Evolutionary conservation across 2,329 filamentous ascomycete genomes (phyloP).

Genomic region (Colletotrichum godetiae): DNA sequence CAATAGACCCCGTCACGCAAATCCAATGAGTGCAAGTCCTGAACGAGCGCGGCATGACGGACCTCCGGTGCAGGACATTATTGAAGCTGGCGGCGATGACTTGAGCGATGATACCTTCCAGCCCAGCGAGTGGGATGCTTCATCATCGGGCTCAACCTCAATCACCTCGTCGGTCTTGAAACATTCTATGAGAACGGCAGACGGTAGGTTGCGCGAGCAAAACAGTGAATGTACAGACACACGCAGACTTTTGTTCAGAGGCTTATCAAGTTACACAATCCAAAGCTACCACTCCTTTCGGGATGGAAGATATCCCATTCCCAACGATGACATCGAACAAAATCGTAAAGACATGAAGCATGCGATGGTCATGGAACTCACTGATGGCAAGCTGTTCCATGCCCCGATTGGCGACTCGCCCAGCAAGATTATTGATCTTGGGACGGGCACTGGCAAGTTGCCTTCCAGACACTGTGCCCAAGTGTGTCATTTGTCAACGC

Average conservation of each 20-base stretch:
- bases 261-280: background rate
- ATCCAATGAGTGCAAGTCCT: background rate
- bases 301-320: slow-evolving; percentile 39
- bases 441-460: slow-evolving; percentile 39
- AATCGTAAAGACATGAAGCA: slow-evolving; percentile 44
- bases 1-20: no score
- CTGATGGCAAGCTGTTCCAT: slow-evolving; percentile 41
- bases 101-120: background rate
- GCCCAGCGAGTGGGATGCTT: background rate
- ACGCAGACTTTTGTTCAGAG: background rate
- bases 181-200: background rate
- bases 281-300: slow-evolving; percentile 2
- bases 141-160: background rate
- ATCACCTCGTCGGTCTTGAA: background rate
- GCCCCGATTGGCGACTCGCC: slow-evolving; percentile 44
- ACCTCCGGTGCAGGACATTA: background rate
- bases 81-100: background rate
- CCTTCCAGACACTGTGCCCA: background rate
- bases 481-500: background rate
- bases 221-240: background rate
- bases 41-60: background rate
- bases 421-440: slow-evolving; percentile 44
- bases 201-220: background rate
- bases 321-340: slow-evolving; percentile 42
- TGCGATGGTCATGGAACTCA: slow-evolving; percentile 44